Percentiles rank a stretch among this genome's conserved stretches.
Evolutionary conservation across 768 basidiomycete species (phyloP).

Genomic region (Crassisporium funariophilum): DNA sequence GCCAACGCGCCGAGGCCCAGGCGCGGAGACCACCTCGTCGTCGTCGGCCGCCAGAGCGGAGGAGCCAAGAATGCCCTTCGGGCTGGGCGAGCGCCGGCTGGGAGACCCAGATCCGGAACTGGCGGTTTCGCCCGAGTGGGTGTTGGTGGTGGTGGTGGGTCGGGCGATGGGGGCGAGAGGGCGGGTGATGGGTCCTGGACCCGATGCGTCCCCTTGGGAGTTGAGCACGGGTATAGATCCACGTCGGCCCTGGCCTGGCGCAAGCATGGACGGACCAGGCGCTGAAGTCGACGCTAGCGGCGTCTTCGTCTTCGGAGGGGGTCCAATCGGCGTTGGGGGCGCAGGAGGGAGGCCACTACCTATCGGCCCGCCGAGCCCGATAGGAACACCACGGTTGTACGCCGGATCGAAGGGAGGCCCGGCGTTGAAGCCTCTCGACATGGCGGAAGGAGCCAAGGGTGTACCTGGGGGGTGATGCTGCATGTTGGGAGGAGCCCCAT

Average conservation of each 20-base stretch:
- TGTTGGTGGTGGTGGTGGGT: conserved; percentile 51
- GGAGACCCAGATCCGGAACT: conserved; percentile 68
- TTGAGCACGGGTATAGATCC: conserved; percentile 33
- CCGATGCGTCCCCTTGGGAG: conserved; percentile 23
- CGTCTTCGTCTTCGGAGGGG: conserved; percentile 45
- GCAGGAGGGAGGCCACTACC: conserved; percentile 26
- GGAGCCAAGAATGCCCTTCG: conserved; percentile 73
- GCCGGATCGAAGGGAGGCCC: conserved; percentile 54
- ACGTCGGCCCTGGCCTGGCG: conserved; percentile 52
- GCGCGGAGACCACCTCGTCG: conserved; percentile 67
- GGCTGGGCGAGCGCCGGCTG: conserved; percentile 47
- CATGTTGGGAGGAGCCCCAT: conserved; percentile 47
- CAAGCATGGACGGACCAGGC: conserved; percentile 37
- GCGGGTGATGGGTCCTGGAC: conserved; percentile 63
- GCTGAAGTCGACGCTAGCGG: conserved; percentile 37
- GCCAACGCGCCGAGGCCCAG: conserved; percentile 45
- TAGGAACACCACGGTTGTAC: conserved; percentile 44
- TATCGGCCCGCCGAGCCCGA: conserved; percentile 29
- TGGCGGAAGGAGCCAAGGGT: conserved; percentile 53
- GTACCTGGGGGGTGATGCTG: conserved; percentile 37
- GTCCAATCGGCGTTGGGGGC: conserved; percentile 54
- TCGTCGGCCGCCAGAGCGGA: conserved; percentile 79
- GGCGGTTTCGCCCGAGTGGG: conserved; percentile 42
- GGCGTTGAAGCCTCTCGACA: conserved; percentile 55
- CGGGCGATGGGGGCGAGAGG: conserved; percentile 65